Conservation (phyloP, 2,329 filamentous ascomycete genomes). For the Myotisia sp. region DNA sequence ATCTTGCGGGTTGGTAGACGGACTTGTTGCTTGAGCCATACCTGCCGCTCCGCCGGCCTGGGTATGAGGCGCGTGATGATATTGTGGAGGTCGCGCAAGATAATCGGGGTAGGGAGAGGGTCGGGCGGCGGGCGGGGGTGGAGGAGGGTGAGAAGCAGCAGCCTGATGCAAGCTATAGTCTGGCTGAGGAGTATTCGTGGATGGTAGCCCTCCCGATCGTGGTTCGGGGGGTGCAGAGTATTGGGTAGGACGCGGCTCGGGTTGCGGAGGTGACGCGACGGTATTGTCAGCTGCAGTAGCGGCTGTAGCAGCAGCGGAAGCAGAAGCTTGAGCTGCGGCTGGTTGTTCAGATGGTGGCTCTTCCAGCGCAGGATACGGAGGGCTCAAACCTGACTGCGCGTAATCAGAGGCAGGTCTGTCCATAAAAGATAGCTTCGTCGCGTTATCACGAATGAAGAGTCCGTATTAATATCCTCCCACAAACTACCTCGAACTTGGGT, state of each 20-base stretch:
- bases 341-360: slow-evolving; percentile 67
- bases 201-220: slow-evolving; percentile 56
- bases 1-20: slow-evolving; percentile 70
- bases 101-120: slow-evolving; percentile 57
- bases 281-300: slow-evolving; percentile 17
- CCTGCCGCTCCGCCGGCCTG: slow-evolving; percentile 62
- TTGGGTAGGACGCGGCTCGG: slow-evolving; percentile 37
- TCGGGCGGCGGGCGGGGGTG: slow-evolving; percentile 10
- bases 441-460: slow-evolving; percentile 6
- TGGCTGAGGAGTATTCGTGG: slow-evolving; percentile 70
- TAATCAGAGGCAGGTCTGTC: slow-evolving; percentile 56
- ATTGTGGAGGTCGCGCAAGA: slow-evolving; percentile 58
- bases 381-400: slow-evolving; percentile 74
- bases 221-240: slow-evolving; percentile 73
- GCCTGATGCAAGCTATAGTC: slow-evolving; percentile 72
- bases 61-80: slow-evolving; percentile 58
- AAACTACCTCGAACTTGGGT: slow-evolving; percentile 4
- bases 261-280: slow-evolving; percentile 18
- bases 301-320: slow-evolving; percentile 44
- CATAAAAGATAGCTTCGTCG: slow-evolving; percentile 25
- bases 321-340: slow-evolving; percentile 80
- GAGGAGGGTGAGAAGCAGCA: slow-evolving; percentile 50
- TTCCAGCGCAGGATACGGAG: slow-evolving; percentile 39
- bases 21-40: slow-evolving; percentile 99
- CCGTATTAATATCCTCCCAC: slow-evolving; percentile 7